Evolutionary conservation across 306 rosid genomes (phyloP), one percentile per base, ranked within the genome.

Genomic region (Pterocarpus macrocarpus): DNA sequence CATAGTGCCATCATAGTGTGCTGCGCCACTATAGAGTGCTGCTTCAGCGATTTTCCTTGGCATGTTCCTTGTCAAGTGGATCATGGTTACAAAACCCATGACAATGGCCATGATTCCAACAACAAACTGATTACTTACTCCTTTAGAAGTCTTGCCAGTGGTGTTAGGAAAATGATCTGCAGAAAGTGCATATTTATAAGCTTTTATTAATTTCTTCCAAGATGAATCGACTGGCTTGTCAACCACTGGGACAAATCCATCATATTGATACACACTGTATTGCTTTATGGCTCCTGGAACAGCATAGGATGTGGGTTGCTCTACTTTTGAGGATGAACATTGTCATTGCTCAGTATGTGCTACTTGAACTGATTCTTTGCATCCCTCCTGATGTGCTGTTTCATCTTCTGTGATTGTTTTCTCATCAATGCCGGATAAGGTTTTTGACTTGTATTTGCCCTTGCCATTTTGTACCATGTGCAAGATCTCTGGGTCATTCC

Each of bases 401-500:
- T 78, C 92, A 70, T 90, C 91, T 85, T 87, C 94, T 33, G 72
- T 73, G 69, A 90, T 88, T 61, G 86, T 87, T 85, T 90, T 93
- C 92, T 91, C 94, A 38, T 79, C 87, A 59, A 92, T 78, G 17
- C 86, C 88, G 0, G 90, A 71, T 64, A 88, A 58, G 22, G 63
- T 44, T 66, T 34, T 85, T 43, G 89, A 83, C 1, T 70, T 50
- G 91, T 88, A 90, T 84, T 78, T 88, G 8, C 83, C 94, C 75
- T 82, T 92, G 1, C 96, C 94, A 83, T 88, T 87, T 71, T 92
- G 97, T 69, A 94, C 97, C 98, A 92, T 88, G 98, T 89, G 89
- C 61, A 86, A 73, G 65, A 92, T 93, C 0, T 92, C 97, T 28
- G 94, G 88, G 73, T 96, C 95, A 75, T 93, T 96, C 99, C 99